A percentile compares a stretch with the other conserved stretches of the same genome.
phyloP scores from a whole-genome alignment of 75 land plant species.

The Selaginella tamariscina region DNA sequence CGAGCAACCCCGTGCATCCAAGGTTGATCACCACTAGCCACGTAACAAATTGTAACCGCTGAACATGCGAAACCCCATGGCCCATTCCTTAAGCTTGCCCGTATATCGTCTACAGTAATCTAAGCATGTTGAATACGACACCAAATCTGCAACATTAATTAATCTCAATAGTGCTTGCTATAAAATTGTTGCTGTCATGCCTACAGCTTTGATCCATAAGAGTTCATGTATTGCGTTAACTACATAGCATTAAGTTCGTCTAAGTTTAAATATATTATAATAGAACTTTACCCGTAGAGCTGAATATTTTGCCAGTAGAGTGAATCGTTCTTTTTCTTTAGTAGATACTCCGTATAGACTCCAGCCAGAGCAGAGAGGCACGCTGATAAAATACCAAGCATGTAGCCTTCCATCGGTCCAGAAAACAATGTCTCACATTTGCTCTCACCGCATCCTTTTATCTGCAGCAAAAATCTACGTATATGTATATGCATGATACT shows the following conservation, averaged over 20 bases:
- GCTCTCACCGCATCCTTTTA: slow-evolving; percentile 83
- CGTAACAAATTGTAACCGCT: slow-evolving; percentile 65
- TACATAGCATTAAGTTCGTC: slow-evolving; percentile 17
- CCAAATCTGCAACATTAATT: slow-evolving; percentile 59
- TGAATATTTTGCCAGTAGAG: slow-evolving; percentile 95
- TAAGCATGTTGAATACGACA: slow-evolving; percentile 62
- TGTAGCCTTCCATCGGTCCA: slow-evolving; percentile 77
- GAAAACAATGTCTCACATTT: slow-evolving; percentile 68
- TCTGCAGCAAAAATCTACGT: slow-evolving; percentile 30
- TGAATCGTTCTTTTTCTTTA: slow-evolving; percentile 94
- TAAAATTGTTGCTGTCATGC: background rate
- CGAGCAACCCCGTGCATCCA: slow-evolving; percentile 80
- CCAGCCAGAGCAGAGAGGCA: slow-evolving; percentile 94
- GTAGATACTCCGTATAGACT: slow-evolving; percentile 83
- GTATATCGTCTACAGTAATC: slow-evolving; percentile 53
- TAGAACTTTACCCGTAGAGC: slow-evolving; percentile 87
- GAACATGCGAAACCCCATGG: slow-evolving; percentile 71
- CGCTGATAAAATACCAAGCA: slow-evolving; percentile 78
- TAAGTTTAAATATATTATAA: too few species aligned
- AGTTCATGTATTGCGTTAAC: slow-evolving; percentile 7
- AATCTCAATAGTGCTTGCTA: background rate
- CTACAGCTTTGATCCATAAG: background rate
- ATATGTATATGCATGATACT: background rate
- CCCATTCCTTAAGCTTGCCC: slow-evolving; percentile 58
- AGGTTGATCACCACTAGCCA: slow-evolving; percentile 93